phyloP scores from a whole-genome alignment of 495 filamentous ascomycete genomes.

The Chaetomidium leptoderma region DNA sequence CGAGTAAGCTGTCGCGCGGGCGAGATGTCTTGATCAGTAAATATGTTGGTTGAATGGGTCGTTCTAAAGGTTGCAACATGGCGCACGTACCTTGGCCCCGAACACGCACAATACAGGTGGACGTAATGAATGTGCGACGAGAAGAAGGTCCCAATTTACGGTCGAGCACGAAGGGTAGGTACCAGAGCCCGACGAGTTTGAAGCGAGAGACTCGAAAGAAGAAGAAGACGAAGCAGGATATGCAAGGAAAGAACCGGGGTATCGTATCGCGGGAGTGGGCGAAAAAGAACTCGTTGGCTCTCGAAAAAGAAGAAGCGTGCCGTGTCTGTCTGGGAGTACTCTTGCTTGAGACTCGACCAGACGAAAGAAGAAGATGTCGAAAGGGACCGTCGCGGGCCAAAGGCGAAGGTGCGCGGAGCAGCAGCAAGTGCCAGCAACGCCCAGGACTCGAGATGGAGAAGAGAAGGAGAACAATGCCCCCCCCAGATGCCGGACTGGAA shows the following conservation, averaged over 20 bases:
- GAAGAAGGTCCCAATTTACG: neutral
- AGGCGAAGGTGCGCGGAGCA: neutral
- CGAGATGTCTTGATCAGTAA: neutral
- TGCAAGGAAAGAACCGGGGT: neutral
- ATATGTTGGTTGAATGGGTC: too few relatives aligned
- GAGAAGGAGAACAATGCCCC: constrained; percentile 7
- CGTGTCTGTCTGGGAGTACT: neutral
- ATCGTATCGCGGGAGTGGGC: neutral
- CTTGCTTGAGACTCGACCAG: neutral
- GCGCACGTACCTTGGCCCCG: too few relatives aligned
- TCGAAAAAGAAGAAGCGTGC: neutral
- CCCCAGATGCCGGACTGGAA: neutral
- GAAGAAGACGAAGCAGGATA: neutral
- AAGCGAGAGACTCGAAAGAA: constrained; percentile 8
- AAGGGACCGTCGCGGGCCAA: neutral
- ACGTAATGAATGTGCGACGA: neutral
- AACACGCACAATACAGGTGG: too few relatives aligned
- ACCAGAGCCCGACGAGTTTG: neutral
- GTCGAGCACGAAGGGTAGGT: neutral
- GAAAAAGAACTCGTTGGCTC: neutral
- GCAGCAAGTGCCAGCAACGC: too few relatives aligned
- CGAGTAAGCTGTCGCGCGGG: neutral
- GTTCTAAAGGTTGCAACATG: too few relatives aligned
- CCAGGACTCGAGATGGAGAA: neutral
- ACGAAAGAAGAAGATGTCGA: neutral